Conservation (phyloP, 2,329 filamentous ascomycete species). For the Plenodomus tracheiphilus region DNA sequence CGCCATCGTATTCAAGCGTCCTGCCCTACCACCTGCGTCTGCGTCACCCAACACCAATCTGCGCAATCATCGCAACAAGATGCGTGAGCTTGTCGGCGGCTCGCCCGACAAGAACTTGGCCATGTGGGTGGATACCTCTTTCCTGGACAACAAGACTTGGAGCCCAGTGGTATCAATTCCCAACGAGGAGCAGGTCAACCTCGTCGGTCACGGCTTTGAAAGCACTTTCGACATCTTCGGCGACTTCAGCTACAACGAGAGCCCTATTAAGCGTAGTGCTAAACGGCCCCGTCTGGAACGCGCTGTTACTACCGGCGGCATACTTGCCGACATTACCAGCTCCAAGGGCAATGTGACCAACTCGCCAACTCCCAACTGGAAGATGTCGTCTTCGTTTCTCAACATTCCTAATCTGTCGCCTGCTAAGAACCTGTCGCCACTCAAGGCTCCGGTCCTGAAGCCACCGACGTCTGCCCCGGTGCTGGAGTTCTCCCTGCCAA, state of each 20-base stretch:
- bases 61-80: slow-evolving; percentile 80
- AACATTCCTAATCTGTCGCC: slow-evolving; percentile 44
- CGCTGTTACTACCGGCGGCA: slow-evolving; percentile 63
- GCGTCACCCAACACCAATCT: slow-evolving; percentile 93
- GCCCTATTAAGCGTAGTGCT: slow-evolving; percentile 64
- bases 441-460: slow-evolving; percentile 35
- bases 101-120: slow-evolving; percentile 67
- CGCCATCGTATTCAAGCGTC: slow-evolving; percentile 76
- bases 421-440: slow-evolving; percentile 32
- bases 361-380: slow-evolving; percentile 42
- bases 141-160: slow-evolving; percentile 50
- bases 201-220: slow-evolving; percentile 53
- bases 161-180: slow-evolving; percentile 67
- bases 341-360: slow-evolving; percentile 51
- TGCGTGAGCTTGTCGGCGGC: slow-evolving; percentile 74
- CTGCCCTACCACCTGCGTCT: slow-evolving; percentile 68
- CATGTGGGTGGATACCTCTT: slow-evolving; percentile 57
- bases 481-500: slow-evolving; percentile 21
- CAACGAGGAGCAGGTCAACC: slow-evolving; percentile 61
- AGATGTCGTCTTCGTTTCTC: slow-evolving; percentile 40
- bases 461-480: slow-evolving; percentile 29
- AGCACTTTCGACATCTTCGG: slow-evolving; percentile 66
- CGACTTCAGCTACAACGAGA: slow-evolving; percentile 56
- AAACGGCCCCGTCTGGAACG: slow-evolving; percentile 66
- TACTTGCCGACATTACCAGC: slow-evolving; percentile 64